These are phyloP conservation scores for Apophysomyces variabilis DNA, from an alignment of 371 early-diverging fungal species.

Conservation along the genomic window DNA sequence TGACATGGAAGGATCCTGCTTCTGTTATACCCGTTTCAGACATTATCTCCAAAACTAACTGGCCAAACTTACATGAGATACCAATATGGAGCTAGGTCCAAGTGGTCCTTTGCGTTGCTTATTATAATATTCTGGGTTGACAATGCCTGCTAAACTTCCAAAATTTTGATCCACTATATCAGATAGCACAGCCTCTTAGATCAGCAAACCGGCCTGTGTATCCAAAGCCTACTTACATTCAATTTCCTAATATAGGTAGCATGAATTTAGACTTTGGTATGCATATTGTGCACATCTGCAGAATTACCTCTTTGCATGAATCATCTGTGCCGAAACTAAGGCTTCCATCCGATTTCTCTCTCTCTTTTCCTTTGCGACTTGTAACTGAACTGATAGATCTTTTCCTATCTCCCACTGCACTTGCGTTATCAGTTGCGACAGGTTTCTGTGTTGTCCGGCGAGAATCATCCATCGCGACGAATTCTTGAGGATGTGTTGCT, in stretches of 20 bases:
- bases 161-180: constrained; percentile 52
- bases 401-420: constrained; percentile 15
- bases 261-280: background rate
- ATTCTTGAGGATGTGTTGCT: constrained; percentile 15
- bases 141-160: constrained; percentile 58
- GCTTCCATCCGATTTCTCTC: constrained; percentile 29
- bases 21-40: background rate
- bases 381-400: constrained; percentile 14
- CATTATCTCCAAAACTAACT: background rate
- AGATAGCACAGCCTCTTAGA: background rate
- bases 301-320: constrained; percentile 22
- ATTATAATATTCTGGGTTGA: constrained; percentile 43
- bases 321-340: constrained; percentile 13
- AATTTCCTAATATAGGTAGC: constrained; percentile 15
- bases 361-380: constrained; percentile 22
- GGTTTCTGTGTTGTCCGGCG: constrained; percentile 3
- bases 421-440: constrained; percentile 1
- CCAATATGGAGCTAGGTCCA: background rate
- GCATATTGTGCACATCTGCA: background rate
- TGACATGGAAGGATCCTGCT: background rate
- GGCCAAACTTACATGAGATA: constrained; percentile 1
- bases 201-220: background rate
- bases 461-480: constrained; percentile 12
- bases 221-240: constrained; percentile 17
- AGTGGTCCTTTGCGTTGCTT: background rate